Evolutionary conservation across 371 early-diverging fungal species (phyloP), one percentile per base, ranked within the genome.

Genomic region (Lichtheimia ramosa): DNA sequence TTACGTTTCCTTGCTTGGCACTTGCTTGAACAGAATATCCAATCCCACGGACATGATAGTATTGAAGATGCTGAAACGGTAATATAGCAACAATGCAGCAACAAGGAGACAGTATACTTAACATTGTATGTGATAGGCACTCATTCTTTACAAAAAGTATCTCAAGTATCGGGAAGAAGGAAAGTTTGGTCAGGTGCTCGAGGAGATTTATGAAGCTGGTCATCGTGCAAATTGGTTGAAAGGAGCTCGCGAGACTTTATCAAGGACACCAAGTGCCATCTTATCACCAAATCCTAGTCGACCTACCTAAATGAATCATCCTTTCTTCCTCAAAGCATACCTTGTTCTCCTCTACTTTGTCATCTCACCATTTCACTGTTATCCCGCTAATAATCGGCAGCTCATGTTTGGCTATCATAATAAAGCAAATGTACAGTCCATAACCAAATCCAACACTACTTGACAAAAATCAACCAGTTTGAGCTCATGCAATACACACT

Each of bases 1-100:
- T 68, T 97, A 25, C 79, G 92, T 24, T 97, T 96, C 69, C 77
- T 97, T 63, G 93, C 95, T 3, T 96, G 96, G 96, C 89, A 87
- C 67, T 60, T 96, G n/a, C 77, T 92, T n/a, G 71, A 82, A 12
- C 77, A 87, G 52, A 87, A 92, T 53, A 94, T 97, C 65, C 98
- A 97, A 63, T 81, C 82, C 2, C 87, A 89, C 3, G 85, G 89
- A 1, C 98, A 97, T 71, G 95, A 95, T 70, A 93, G 93, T 75
- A 89, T 96, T 23, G 96, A 94, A 65, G 98, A 97, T 75, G 93
- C 98, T 0, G 79, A 85, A 48, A 90, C 94, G 25, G 90, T 87
- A 83, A 64, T 76, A 56, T 48, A 27, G 18, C 46, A 13, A 20
- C 7, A 12, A 46, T 10, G 15, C 18, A 10, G 40, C 39, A 18